Percentiles rank a stretch among this genome's conserved stretches.
These are phyloP conservation scores for Verticillium nonalfalfae DNA, from an alignment of 2,329 filamentous ascomycete species.

Conservation along the genomic window DNA sequence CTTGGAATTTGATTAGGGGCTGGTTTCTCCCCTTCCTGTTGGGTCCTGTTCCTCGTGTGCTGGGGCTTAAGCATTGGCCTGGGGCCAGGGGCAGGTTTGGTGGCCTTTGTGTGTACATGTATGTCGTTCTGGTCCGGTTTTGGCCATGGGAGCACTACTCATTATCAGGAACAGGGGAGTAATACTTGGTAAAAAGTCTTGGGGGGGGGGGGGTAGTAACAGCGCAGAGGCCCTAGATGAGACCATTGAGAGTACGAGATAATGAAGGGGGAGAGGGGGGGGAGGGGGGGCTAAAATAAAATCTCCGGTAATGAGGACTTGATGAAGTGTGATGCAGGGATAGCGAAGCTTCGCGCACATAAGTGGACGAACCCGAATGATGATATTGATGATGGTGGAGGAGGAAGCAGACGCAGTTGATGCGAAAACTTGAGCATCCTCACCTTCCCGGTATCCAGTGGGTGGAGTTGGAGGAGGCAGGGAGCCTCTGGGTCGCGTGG, in stretches of 20 bases:
- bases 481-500: not conserved
- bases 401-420: not conserved
- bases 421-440: too few species aligned
- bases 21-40: not conserved
- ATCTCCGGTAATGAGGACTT: not conserved
- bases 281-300: not conserved
- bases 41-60: not conserved
- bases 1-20: not conserved
- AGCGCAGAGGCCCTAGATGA: not conserved
- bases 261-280: too few species aligned
- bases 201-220: not conserved
- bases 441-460: too few species aligned
- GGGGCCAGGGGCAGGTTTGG: not conserved
- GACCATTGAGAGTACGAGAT: not conserved
- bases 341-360: too few species aligned
- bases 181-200: not conserved
- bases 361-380: too few species aligned
- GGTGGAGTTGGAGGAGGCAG: not conserved
- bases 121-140: not conserved
- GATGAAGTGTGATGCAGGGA: too few species aligned
- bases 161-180: not conserved
- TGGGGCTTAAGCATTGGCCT: not conserved
- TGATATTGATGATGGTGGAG: too few species aligned
- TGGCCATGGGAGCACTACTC: not conserved
- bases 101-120: not conserved